phyloP scores from a whole-genome alignment of 768 basidiomycete species.

The Cystobasidium tubakii region DNA sequence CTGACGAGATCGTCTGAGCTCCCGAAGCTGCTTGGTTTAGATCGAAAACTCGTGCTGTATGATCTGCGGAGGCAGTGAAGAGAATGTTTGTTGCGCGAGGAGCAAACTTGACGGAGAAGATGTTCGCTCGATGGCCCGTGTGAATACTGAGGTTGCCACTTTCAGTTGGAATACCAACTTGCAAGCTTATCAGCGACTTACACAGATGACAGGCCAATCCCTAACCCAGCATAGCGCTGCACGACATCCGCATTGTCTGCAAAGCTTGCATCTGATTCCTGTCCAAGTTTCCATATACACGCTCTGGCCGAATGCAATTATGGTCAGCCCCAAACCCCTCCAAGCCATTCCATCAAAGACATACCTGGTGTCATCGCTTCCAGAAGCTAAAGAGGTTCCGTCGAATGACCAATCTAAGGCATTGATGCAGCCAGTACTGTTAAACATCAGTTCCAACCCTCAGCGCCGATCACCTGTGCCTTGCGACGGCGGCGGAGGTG shows the following conservation, averaged over 20 bases:
- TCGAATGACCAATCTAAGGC: constrained; percentile 30
- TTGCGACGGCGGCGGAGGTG: not conserved
- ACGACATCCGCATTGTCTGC: constrained; percentile 28
- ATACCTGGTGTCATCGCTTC: constrained; percentile 35
- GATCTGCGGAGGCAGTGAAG: constrained; percentile 41
- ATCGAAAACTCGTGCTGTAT: constrained; percentile 44
- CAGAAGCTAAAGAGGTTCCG: constrained; percentile 29
- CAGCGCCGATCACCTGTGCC: not conserved
- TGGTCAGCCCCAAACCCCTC: not conserved
- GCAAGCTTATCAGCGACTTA: not conserved
- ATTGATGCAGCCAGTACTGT: constrained; percentile 45
- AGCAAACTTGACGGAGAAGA: constrained; percentile 43
- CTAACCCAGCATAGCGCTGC: constrained; percentile 11
- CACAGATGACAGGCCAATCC: constrained; percentile 22
- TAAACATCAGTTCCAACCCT: not conserved
- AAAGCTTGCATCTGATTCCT: constrained; percentile 12
- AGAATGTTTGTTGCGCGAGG: constrained; percentile 25
- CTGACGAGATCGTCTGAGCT: not conserved
- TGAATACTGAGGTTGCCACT: constrained; percentile 17
- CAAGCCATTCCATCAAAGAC: not conserved
- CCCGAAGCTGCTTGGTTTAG: constrained; percentile 28
- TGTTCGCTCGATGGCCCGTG: constrained; percentile 43
- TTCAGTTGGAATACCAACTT: not conserved
- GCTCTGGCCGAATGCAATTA: not conserved
- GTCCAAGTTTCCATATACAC: constrained; percentile 40